Evolutionary conservation across 2,329 filamentous ascomycete species (phyloP), one percentile per base, ranked within the genome.

Genomic region (Aureobasidium sp.): DNA sequence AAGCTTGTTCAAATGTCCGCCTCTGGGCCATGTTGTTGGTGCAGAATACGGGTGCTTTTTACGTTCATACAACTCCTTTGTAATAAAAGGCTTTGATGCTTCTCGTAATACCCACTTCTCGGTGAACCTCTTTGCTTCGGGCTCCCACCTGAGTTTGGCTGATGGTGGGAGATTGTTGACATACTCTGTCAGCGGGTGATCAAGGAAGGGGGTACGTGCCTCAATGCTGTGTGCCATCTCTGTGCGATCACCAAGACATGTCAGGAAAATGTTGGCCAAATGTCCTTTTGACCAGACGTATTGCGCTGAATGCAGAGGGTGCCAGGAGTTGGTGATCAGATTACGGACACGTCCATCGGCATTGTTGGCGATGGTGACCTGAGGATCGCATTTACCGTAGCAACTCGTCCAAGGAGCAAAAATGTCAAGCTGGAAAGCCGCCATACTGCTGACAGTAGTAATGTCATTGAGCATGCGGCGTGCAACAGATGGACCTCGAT

Each of bases 71-170:
- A 83, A 67, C 69, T 83, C 81, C 15, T 78, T 70, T 0, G 80
- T 80, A 60, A 83, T 75, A 65, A 77, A 83, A 3, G 80, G 79
- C 62, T 74, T 75, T 27, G 72, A 73, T 0, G 80, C 81, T 65
- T 83, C 77, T 3, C 78, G 76, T 0, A 83, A 73, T 34, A 83
- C 76, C 73, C 77, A 80, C 63, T 83, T 65, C 69, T 82, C 79
- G 1, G 67, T 67, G 44, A 79, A 71, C 1, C 65, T 63, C 13
- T 66, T 65, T n/a, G 62, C 60, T 8, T 62, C 45, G 1, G 61
- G 42, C 36, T 71, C 67, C 64, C 69, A 76, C 9, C 68, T 64
- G 25, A 78, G 69, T 62, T 76, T 76, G 37, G 73, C 63, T 11
- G 69, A 70, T 0, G 74, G 74, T 1, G 75, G 74, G 5, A 76